Evolutionary conservation across 441 rosid species (phyloP).

Genomic region (Adansonia grandidieri): DNA sequence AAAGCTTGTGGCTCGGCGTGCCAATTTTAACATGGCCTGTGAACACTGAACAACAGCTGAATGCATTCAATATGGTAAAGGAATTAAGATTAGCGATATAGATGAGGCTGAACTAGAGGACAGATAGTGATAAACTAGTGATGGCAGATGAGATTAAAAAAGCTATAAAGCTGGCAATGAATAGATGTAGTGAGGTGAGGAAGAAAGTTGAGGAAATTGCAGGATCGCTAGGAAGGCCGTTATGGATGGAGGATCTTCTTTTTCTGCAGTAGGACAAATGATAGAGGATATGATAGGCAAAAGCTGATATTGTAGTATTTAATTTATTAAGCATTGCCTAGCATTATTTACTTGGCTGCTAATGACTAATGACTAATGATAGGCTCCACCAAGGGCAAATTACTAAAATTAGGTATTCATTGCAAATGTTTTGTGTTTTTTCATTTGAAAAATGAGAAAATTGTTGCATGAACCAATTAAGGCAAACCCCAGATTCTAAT

Average conservation of each 20-base stretch:
- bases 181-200: conserved; percentile 37
- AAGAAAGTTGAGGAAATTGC: conserved; percentile 46
- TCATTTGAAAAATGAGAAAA: too few species aligned
- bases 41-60: conserved; percentile 61
- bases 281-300: conserved; percentile 33
- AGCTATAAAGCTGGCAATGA: conserved; percentile 39
- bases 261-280: conserved; percentile 32
- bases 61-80: conserved; percentile 50
- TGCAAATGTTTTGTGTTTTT: too few species aligned
- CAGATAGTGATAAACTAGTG: conserved; percentile 28
- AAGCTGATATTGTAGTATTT: not conserved
- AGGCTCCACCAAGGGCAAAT: too few species aligned
- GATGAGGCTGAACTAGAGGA: conserved; percentile 46
- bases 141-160: conserved; percentile 41
- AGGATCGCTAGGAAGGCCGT: conserved; percentile 40
- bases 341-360: not conserved
- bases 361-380: too few species aligned
- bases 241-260: conserved; percentile 49
- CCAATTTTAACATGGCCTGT: conserved; percentile 55
- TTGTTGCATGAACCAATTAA: too few species aligned
- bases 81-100: conserved; percentile 47
- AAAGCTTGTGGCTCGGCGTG: conserved; percentile 59
- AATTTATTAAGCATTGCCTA: too few species aligned
- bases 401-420: too few species aligned
- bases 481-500: too few species aligned